Percentiles rank a stretch among this genome's conserved stretches.
phyloP scores from a whole-genome alignment of 805 yeast genomes.

The Schwanniomyces pseudopolymorphus region DNA sequence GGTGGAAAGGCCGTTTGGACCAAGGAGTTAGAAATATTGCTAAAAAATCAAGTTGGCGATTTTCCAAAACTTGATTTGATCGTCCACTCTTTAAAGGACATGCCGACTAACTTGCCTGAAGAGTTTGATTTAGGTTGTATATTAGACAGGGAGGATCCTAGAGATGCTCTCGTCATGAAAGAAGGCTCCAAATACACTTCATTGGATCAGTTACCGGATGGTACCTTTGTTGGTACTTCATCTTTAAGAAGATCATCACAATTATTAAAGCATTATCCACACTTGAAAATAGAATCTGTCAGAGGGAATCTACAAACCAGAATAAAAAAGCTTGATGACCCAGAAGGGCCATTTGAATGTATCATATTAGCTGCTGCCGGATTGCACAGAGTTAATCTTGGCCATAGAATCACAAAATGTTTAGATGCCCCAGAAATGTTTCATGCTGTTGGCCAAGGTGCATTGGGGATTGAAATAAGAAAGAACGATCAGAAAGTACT shows the following conservation, averaged over 20 bases:
- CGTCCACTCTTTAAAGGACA: conserved; percentile 91
- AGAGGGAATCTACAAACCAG: conserved; percentile 83
- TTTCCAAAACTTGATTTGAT: conserved; percentile 77
- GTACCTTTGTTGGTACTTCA: conserved; percentile 90
- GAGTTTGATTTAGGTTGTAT: conserved; percentile 89
- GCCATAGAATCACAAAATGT: conserved; percentile 70
- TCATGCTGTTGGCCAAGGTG: conserved; percentile 99
- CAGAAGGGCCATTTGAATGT: conserved; percentile 63
- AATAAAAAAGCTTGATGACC: conserved; percentile 73
- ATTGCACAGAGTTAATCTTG: conserved; percentile 67
- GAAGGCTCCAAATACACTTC: conserved; percentile 59
- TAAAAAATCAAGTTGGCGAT: conserved; percentile 60
- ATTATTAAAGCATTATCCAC: conserved; percentile 73
- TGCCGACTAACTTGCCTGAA: conserved; percentile 88
- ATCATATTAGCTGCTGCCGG: conserved; percentile 93
- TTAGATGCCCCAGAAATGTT: conserved; percentile 79
- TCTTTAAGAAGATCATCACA: conserved; percentile 94
- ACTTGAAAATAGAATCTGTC: conserved; percentile 74
- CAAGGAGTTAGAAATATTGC: conserved; percentile 80
- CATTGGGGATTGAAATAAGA: conserved; percentile 88
- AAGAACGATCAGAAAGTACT: conserved; percentile 60
- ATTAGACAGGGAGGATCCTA: conserved; percentile 83
- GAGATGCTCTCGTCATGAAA: conserved; percentile 86
- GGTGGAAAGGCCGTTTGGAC: conserved; percentile 98
- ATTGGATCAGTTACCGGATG: conserved; percentile 75